These are phyloP conservation scores for Coemansia sp. DNA, from an alignment of 192 early-diverging fungal genomes.

Conservation along the genomic window DNA sequence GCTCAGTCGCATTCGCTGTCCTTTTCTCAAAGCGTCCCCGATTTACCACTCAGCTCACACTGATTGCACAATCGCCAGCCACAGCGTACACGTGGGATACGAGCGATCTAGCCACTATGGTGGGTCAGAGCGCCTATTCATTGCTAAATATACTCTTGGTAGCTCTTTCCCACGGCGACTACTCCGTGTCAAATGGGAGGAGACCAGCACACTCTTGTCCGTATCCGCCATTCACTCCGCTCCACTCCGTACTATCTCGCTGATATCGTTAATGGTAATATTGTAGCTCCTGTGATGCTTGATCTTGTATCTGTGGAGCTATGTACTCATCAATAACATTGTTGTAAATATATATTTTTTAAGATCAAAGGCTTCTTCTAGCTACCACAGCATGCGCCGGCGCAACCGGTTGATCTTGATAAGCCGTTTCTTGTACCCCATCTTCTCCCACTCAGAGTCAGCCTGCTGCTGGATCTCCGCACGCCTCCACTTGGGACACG, in stretches of 20 bases:
- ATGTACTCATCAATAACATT: not conserved
- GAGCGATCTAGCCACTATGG: not conserved
- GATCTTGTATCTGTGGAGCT: not conserved
- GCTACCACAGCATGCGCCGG: slow-evolving; percentile 52
- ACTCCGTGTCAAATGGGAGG: not conserved
- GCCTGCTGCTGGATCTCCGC: slow-evolving; percentile 45
- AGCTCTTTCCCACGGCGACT: not conserved
- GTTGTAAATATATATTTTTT: not conserved
- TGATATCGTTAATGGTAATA: not conserved
- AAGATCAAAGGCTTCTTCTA: not conserved
- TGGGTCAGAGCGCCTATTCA: no score
- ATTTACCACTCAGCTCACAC: no score
- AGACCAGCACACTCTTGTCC: no score
- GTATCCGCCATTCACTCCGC: not conserved
- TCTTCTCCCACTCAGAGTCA: slow-evolving; percentile 47
- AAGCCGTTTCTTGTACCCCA: slow-evolving; percentile 55
- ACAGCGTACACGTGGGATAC: not conserved
- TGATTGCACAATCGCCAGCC: no score
- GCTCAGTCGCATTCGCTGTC: not conserved
- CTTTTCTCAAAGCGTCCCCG: not conserved
- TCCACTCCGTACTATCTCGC: not conserved
- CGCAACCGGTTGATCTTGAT: slow-evolving; percentile 55
- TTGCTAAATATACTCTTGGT: not conserved
- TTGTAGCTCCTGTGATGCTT: not conserved
- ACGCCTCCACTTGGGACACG: slow-evolving; percentile 43